Percentiles rank a stretch among this genome's conserved stretches.
Conservation (phyloP, 2,329 filamentous ascomycete species). For the Colletotrichum kahawae region DNA sequence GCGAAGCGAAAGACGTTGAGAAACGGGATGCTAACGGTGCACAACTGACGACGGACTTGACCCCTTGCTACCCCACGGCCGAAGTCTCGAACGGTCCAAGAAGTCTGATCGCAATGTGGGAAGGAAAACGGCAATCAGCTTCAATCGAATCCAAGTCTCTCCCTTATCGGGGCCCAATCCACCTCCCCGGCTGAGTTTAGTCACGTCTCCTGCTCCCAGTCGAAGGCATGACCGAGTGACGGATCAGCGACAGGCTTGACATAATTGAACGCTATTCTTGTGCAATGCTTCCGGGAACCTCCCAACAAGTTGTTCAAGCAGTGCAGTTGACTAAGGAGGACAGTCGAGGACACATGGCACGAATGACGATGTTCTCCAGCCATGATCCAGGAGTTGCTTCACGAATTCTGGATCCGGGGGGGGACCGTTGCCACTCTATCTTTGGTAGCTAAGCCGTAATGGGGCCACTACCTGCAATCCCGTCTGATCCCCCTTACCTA, state of each 20-base stretch:
- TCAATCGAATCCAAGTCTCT: neutral
- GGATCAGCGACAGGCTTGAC: neutral
- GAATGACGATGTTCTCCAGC: slow-evolving; percentile 14
- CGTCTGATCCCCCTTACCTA: neutral
- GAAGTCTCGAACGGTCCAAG: neutral
- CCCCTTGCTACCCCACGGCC: neutral
- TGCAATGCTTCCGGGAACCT: neutral
- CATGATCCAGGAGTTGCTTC: slow-evolving; percentile 9
- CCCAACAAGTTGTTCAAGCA: neutral
- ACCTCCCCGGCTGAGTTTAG: neutral
- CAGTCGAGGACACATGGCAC: neutral
- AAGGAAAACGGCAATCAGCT: neutral
- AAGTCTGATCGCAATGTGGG: neutral
- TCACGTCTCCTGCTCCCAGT: neutral
- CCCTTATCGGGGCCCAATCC: neutral
- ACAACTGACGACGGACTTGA: neutral
- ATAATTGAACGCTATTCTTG: neutral
- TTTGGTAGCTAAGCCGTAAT: slow-evolving; percentile 11
- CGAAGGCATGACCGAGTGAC: neutral
- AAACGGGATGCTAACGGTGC: neutral
- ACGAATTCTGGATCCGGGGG: neutral
- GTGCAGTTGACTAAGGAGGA: neutral
- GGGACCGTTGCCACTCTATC: slow-evolving; percentile 13
- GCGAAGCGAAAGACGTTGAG: neutral
- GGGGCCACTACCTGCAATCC: neutral